These are phyloP conservation scores for Cladophialophora bantiana DNA, from an alignment of 2,329 filamentous ascomycete species.

Conservation along the genomic window DNA sequence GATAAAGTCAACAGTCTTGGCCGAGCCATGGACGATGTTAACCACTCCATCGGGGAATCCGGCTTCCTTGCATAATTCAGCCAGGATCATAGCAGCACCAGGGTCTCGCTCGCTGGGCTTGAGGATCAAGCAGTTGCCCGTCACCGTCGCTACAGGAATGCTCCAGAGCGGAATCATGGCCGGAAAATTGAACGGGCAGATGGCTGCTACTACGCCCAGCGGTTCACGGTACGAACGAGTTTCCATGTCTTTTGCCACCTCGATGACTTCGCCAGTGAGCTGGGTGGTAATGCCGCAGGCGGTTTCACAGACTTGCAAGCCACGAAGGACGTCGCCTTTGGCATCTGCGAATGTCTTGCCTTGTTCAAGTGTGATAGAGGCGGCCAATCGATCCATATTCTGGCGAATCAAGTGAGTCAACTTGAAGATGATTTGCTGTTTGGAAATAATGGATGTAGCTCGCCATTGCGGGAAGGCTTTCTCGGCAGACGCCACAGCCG, in stretches of 20 bases:
- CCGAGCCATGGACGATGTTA: slow-evolving; percentile 71
- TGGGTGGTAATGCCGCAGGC: slow-evolving; percentile 72
- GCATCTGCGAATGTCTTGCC: slow-evolving; percentile 73
- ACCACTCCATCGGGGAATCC: slow-evolving; percentile 71
- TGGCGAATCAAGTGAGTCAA: slow-evolving; percentile 68
- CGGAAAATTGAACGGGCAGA: slow-evolving; percentile 74
- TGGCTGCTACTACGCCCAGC: slow-evolving; percentile 69
- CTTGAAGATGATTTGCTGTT: slow-evolving; percentile 72
- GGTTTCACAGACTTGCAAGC: slow-evolving; percentile 71
- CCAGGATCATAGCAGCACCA: slow-evolving; percentile 70
- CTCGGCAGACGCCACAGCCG: slow-evolving; percentile 67
- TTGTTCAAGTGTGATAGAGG: slow-evolving; percentile 71
- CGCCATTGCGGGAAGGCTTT: slow-evolving; percentile 70
- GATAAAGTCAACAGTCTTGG: slow-evolving; percentile 72
- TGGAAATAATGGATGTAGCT: slow-evolving; percentile 64
- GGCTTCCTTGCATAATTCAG: slow-evolving; percentile 68
- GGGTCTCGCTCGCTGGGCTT: slow-evolving; percentile 73
- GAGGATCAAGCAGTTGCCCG: slow-evolving; percentile 69
- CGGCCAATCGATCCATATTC: slow-evolving; percentile 70
- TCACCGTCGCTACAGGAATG: slow-evolving; percentile 69
- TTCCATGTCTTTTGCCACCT: slow-evolving; percentile 75
- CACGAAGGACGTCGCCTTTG: slow-evolving; percentile 70
- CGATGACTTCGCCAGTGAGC: slow-evolving; percentile 70
- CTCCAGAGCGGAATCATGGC: slow-evolving; percentile 75
- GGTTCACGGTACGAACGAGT: slow-evolving; percentile 71